Conservation (phyloP, 257 asterid genomes). For the Plantago major region DNA sequence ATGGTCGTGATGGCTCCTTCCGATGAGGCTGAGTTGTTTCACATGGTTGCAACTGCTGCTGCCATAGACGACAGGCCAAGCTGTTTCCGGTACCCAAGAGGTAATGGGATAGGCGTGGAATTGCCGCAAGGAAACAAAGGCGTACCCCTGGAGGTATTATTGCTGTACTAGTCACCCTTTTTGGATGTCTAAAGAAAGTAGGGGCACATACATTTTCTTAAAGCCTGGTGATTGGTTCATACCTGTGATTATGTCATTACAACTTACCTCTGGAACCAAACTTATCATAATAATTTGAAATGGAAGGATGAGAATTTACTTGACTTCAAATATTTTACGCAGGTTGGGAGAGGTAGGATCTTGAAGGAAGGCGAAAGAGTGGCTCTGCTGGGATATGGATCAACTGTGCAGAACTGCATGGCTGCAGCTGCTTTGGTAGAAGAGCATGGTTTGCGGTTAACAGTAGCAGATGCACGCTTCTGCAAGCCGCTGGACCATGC, state of each 20-base stretch:
- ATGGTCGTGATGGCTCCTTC: conserved; percentile 99
- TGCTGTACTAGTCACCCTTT: neutral
- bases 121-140: conserved; percentile 88
- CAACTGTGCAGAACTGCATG: conserved; percentile 85
- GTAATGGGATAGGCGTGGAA: conserved; percentile 76
- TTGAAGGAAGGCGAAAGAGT: conserved; percentile 87
- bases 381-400: conserved; percentile 83
- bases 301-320: neutral
- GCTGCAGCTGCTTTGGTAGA: conserved; percentile 72
- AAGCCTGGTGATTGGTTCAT: too few relatives aligned
- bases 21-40: conserved; percentile 82
- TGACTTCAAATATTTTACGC: neutral
- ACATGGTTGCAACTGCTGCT: conserved; percentile 97
- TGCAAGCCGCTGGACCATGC: conserved; percentile 84
- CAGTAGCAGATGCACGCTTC: conserved; percentile 93
- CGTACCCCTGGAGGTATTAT: conserved; percentile 68
- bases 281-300: neutral
- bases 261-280: too few relatives aligned
- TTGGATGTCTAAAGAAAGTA: neutral
- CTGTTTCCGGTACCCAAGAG: conserved; percentile 90
- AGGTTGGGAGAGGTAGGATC: conserved; percentile 83
- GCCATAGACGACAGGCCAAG: conserved; percentile 92
- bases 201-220: too few relatives aligned
- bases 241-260: too few relatives aligned
- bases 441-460: conserved; percentile 49